These are phyloP conservation scores for Septoria linicola DNA, from an alignment of 2,329 filamentous ascomycete genomes.

Conservation along the genomic window DNA sequence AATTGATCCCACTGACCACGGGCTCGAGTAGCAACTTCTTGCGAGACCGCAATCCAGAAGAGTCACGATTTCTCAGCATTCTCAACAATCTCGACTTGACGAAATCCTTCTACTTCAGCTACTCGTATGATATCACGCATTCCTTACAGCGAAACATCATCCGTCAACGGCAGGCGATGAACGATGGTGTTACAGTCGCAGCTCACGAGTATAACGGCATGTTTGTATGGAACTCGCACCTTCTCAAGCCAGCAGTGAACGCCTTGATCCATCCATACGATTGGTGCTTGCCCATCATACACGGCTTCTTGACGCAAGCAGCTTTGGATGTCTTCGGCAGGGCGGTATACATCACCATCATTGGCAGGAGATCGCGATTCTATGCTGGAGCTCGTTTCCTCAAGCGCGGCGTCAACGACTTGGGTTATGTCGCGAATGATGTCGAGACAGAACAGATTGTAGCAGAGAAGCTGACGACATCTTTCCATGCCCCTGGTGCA, in stretches of 20 bases:
- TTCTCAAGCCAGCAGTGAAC: conserved; percentile 71
- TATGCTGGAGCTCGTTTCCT: conserved; percentile 93
- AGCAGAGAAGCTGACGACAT: conserved; percentile 88
- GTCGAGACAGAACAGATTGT: conserved; percentile 99
- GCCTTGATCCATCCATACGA: conserved; percentile 80
- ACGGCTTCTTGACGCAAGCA: conserved; percentile 93
- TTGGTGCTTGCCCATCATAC: conserved; percentile 94
- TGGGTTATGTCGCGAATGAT: conserved; percentile 96
- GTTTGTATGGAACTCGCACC: conserved; percentile 97
- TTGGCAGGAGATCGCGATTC: conserved; percentile 85
- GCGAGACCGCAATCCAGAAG: conserved; percentile 81
- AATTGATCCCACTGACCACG: conserved; percentile 82
- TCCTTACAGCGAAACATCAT: conserved; percentile 91
- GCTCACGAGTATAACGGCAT: conserved; percentile 75
- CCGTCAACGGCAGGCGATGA: conserved; percentile 70
- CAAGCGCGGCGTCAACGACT: conserved; percentile 90
- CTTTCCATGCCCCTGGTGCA: conserved; percentile 87
- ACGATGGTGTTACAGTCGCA: conserved; percentile 60
- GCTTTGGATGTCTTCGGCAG: conserved; percentile 74
- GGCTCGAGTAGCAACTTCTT: conserved; percentile 65
- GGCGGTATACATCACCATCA: conserved; percentile 86
- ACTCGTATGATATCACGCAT: conserved; percentile 92
- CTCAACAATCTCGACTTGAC: conserved; percentile 88
- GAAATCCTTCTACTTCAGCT: conserved; percentile 95
- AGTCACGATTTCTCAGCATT: conserved; percentile 83